phyloP scores from a whole-genome alignment of 2,329 filamentous ascomycete genomes.

The Trichothecium roseum region DNA sequence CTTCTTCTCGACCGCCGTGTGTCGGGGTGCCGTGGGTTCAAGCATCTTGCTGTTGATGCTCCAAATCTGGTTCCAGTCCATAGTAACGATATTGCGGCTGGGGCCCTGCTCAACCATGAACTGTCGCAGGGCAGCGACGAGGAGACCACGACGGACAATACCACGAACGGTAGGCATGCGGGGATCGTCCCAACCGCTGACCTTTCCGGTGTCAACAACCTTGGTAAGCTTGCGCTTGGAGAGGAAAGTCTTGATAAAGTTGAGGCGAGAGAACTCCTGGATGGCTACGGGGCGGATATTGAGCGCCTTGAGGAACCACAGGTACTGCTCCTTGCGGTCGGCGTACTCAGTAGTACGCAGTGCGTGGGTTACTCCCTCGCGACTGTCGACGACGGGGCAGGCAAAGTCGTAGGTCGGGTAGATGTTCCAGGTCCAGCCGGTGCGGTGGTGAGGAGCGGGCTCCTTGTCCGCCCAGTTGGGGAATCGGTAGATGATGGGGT shows the following conservation, averaged over 20 bases:
- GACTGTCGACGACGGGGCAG: conserved; percentile 68
- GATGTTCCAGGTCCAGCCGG: conserved; percentile 76
- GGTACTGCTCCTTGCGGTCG: conserved; percentile 76
- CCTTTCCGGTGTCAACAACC: conserved; percentile 64
- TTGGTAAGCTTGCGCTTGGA: conserved; percentile 82
- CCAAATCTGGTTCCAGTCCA: conserved; percentile 74
- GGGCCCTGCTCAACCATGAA: conserved; percentile 81
- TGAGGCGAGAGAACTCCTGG: conserved; percentile 78
- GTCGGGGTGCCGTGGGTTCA: conserved; percentile 63
- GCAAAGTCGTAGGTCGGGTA: conserved; percentile 91
- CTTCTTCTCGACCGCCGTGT: conserved; percentile 62
- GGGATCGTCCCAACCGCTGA: conserved; percentile 80
- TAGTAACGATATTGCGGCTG: conserved; percentile 71
- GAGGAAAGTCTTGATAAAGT: conserved; percentile 73
- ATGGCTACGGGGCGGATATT: conserved; percentile 68
- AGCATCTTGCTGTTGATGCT: conserved; percentile 72
- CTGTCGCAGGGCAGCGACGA: conserved; percentile 66
- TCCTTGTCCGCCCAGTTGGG: conserved; percentile 45
- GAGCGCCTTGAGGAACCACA: conserved; percentile 72
- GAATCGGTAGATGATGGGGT: conserved; percentile 91
- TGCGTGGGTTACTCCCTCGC: conserved; percentile 77
- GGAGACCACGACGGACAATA: conserved; percentile 69
- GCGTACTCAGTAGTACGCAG: conserved; percentile 80
- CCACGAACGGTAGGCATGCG: conserved; percentile 79
- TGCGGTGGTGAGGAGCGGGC: conserved; percentile 57